These are phyloP conservation scores for Balakata baccata DNA, from an alignment of 345 rosid species.

Conservation along the genomic window DNA sequence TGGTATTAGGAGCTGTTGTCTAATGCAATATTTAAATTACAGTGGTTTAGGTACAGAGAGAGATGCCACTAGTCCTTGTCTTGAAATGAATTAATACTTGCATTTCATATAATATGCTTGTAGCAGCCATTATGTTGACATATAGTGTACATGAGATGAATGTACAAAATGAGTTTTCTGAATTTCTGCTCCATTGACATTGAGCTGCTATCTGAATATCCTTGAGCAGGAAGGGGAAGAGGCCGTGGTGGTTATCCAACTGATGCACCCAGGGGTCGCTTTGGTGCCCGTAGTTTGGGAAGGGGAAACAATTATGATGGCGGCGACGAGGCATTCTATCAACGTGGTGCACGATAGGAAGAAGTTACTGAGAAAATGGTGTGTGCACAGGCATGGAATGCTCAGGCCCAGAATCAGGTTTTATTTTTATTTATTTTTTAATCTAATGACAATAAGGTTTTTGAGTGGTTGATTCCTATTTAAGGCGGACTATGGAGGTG, in stretches of 20 bases:
- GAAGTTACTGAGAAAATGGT: conserved; percentile 3
- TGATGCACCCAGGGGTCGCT: conserved; percentile 46
- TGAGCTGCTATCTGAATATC: background rate
- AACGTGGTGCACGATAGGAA: conserved; percentile 50
- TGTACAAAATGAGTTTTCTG: background rate
- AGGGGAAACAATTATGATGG: conserved; percentile 66
- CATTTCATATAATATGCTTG: background rate
- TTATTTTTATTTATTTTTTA: conserved; percentile 28
- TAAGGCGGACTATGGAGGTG: conserved; percentile 20
- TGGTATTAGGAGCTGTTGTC: background rate
- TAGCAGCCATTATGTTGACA: no score
- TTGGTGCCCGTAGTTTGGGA: conserved; percentile 46
- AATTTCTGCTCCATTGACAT: background rate
- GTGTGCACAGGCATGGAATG: conserved; percentile 4
- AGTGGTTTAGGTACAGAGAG: background rate
- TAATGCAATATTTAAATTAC: background rate
- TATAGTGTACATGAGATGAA: no score
- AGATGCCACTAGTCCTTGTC: background rate
- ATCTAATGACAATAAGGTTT: conserved; percentile 18
- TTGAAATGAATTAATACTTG: background rate
- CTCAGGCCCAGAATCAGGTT: conserved; percentile 18
- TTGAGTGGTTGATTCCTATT: conserved; percentile 22
- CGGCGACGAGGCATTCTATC: conserved; percentile 64
- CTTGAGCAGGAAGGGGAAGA: conserved; percentile 52
- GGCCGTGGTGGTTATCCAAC: conserved; percentile 67